Percentiles rank a stretch among this genome's conserved stretches.
Conservation (phyloP, 192 early-diverging fungal genomes). For the Mortierella alpina region DNA sequence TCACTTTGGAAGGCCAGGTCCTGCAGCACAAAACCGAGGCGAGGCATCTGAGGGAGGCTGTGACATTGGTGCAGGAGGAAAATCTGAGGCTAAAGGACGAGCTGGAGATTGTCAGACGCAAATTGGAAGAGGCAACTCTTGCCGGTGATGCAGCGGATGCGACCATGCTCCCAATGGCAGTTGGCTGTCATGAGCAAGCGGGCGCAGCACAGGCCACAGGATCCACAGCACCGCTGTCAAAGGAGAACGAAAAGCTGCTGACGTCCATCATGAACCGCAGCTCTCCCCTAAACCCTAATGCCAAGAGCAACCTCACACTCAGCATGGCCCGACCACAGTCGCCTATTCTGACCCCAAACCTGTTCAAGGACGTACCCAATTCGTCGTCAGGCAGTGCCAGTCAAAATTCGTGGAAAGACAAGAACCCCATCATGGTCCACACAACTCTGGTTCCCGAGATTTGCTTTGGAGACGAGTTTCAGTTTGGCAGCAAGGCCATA, state of each 20-base stretch:
- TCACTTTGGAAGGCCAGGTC: constrained; percentile 49
- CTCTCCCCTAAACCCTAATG: constrained; percentile 29
- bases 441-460: constrained; percentile 47
- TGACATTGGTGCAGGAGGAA: constrained; percentile 47
- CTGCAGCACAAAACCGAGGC: constrained; percentile 52
- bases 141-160: not conserved
- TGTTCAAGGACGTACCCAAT: constrained; percentile 49
- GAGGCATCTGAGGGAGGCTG: constrained; percentile 49
- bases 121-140: constrained; percentile 24
- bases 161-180: no score
- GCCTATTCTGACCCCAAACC: constrained; percentile 41
- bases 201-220: constrained; percentile 4
- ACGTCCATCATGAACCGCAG: constrained; percentile 43
- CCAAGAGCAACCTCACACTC: constrained; percentile 38
- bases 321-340: constrained; percentile 37
- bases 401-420: constrained; percentile 44
- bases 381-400: constrained; percentile 32
- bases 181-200: no score
- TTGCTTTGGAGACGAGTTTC: constrained; percentile 42
- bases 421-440: constrained; percentile 53
- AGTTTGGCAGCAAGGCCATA: constrained; percentile 23
- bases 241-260: constrained; percentile 41
- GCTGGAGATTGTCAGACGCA: constrained; percentile 23
- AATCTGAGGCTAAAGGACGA: constrained; percentile 38
- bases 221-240: constrained; percentile 28